Percentiles rank a stretch among this genome's conserved stretches.
These are phyloP conservation scores for Juglanconis sp. DNA, from an alignment of 2,329 filamentous ascomycete genomes.

Conservation along the genomic window DNA sequence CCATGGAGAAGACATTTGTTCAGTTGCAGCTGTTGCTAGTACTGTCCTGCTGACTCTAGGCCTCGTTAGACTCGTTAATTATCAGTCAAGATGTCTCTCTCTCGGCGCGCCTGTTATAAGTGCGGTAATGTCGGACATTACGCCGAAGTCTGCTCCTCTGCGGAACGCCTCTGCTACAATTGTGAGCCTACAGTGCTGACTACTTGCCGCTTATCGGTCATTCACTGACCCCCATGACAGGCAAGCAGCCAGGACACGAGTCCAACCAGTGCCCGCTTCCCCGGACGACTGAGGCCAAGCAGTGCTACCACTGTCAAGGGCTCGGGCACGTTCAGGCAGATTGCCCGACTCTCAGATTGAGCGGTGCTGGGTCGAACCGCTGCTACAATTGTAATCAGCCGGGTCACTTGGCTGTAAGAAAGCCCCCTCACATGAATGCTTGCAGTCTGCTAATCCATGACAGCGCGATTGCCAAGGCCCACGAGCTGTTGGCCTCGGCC, in stretches of 20 bases:
- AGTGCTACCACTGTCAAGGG: constrained; percentile 99
- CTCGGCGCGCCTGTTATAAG: constrained; percentile 80
- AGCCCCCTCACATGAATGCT: background rate
- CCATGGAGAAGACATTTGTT: constrained; percentile 18
- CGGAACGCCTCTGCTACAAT: constrained; percentile 99
- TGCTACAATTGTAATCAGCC: constrained; percentile 97
- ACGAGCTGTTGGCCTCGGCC: constrained; percentile 57
- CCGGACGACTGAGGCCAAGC: constrained; percentile 96
- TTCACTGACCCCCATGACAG: constrained; percentile 35
- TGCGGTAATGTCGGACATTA: constrained; percentile 80
- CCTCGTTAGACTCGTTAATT: constrained; percentile 8
- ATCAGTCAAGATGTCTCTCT: constrained; percentile 65
- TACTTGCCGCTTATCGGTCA: background rate
- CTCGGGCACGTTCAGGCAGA: constrained; percentile 98
- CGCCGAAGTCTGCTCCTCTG: constrained; percentile 91
- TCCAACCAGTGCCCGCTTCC: constrained; percentile 96
- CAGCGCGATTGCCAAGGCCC: constrained; percentile 82
- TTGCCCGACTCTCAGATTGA: constrained; percentile 93
- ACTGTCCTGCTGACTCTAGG: constrained; percentile 17
- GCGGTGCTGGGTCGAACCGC: constrained; percentile 74
- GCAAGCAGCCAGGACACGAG: constrained; percentile 93
- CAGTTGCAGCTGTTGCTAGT: background rate
- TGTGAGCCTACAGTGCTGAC: constrained; percentile 57
- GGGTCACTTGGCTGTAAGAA: constrained; percentile 80
- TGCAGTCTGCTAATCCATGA: constrained; percentile 5